Conservation (phyloP, 495 filamentous ascomycete species). For the Talaromyces thailandensis region DNA sequence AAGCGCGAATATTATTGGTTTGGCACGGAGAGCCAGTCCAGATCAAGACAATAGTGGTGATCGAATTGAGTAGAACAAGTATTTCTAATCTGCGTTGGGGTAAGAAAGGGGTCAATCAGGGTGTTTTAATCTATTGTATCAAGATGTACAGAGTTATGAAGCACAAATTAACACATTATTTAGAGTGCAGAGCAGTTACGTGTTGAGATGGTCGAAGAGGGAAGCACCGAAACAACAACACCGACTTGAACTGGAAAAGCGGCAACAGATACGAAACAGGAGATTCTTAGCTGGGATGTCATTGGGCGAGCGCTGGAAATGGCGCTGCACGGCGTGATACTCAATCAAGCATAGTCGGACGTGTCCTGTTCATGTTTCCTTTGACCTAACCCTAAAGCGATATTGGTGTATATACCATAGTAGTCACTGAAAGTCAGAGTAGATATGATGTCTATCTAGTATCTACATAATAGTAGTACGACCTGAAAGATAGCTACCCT, state of each 20-base stretch:
- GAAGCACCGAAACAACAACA: not conserved
- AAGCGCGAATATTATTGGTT: not conserved
- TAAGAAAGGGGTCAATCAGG: not conserved
- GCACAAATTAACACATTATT: not conserved
- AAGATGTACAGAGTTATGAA: not conserved
- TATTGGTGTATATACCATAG: not conserved
- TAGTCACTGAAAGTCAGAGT: too few species aligned
- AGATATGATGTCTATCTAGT: too few species aligned
- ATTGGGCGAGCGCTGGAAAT: not conserved
- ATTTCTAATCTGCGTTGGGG: not conserved
- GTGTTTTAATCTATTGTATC: not conserved
- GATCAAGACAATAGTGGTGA: not conserved
- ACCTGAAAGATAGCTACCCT: not conserved
- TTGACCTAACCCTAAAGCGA: not conserved
- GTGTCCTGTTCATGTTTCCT: not conserved
- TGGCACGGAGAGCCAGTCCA: not conserved
- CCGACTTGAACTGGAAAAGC: not conserved
- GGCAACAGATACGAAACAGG: not conserved
- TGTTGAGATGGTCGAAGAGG: not conserved
- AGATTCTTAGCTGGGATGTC: not conserved
- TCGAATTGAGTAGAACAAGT: not conserved
- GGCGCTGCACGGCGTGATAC: not conserved
- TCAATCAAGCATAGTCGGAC: not conserved
- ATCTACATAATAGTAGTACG: too few species aligned
- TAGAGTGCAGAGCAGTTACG: not conserved